Base-by-base conservation (phyloP, 306 rosid species). In the Fragaria vesca region DNA sequence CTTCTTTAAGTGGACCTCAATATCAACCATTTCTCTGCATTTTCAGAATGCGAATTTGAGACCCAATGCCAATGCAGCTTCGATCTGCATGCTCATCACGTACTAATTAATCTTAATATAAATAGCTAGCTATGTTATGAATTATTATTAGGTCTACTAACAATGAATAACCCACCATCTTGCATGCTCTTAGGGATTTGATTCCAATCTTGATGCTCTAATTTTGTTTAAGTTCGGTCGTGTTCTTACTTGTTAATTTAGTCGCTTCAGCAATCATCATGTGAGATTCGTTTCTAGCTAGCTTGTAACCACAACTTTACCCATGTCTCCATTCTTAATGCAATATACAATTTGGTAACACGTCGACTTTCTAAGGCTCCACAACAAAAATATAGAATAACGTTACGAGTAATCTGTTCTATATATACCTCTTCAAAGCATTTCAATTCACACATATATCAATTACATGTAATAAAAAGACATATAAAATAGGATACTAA, bases 51-150 rank as follows among this genome's bases (percentile, higher is more conserved):
- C 4, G 30, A 40, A 67, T 38, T 73, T 32, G 69, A 62, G 69
- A 69, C 81, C 85, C 50, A 48, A 65, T 81, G 78, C 85, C 50
- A 48, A 65, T 81, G 78, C 77, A 85, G 26, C 70, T 34, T 86
- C 86, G 83, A 45, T 61, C 71, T 87, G 80, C 85, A 89, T 87
- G 93, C 87, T 83, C 81, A 2, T 72, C 90, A 82, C 90, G 90
- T 85, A 82, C 76, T 83, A 70, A 78, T 67, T 71, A 86, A 54
- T 78, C 69, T 45, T 66, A 76, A 78, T 81, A 73, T 76, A 73
- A 62, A 81, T 34, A 28, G 16, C 20, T 66, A 8, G 47, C 24
- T 73, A 78, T 50, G 34, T 47, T 60, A 85, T 91, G 47, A 88
- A 88, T 90, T 47, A 91, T 90, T 47, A 91, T 91, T 70, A 83